Conservation (phyloP, 768 basidiomycete species). For the Tulasnella sp. region DNA sequence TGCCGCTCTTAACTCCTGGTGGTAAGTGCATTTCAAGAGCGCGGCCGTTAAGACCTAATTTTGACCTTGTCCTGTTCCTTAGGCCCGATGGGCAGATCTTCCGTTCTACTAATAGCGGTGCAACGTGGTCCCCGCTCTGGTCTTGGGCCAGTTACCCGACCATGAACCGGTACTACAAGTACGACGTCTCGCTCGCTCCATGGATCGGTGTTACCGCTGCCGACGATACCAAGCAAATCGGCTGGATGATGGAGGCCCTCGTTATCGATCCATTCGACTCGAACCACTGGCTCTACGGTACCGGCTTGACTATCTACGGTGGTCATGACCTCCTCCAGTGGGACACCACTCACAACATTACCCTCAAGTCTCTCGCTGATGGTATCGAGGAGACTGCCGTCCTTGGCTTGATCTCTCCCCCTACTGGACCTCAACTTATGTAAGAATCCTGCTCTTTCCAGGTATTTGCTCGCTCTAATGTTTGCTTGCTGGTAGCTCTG, state of each 20-base stretch:
- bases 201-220: conserved; percentile 29
- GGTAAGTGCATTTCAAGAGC: conserved; percentile 19
- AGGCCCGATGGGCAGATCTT: conserved; percentile 68
- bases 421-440: conserved; percentile 59
- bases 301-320: conserved; percentile 64
- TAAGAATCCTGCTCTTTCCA: conserved; percentile 54
- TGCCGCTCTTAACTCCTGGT: conserved; percentile 65
- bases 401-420: conserved; percentile 62
- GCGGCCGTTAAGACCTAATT: neutral
- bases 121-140: conserved; percentile 65
- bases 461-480: conserved; percentile 40
- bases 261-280: conserved; percentile 69
- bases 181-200: conserved; percentile 51
- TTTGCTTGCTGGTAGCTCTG: neutral
- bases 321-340: conserved; percentile 62
- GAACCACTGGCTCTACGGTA: conserved; percentile 71
- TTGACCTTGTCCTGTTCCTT: conserved; percentile 34
- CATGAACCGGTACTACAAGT: conserved; percentile 54
- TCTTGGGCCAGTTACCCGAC: conserved; percentile 55
- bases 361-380: conserved; percentile 61
- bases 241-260: conserved; percentile 72
- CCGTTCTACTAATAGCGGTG: conserved; percentile 61
- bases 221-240: conserved; percentile 46
- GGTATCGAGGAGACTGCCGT: conserved; percentile 69
- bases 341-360: conserved; percentile 63